Percentiles rank a stretch among this genome's conserved stretches.
Conservation (phyloP, 2,329 filamentous ascomycete species). For the Diaporthe ampelina region DNA sequence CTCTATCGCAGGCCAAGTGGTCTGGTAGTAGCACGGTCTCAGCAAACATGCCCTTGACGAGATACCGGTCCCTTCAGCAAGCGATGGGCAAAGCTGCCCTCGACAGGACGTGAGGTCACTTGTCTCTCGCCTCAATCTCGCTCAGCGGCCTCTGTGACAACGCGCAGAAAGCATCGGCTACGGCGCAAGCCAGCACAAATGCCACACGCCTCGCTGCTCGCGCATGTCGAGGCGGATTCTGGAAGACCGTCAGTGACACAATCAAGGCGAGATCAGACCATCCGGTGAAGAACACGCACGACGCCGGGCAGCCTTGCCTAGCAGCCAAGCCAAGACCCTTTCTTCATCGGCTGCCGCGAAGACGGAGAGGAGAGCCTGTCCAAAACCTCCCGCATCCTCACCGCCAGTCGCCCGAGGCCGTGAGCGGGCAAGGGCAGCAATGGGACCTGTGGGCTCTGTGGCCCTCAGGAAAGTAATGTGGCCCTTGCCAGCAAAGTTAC, state of each 20-base stretch:
- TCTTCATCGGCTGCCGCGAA: no score
- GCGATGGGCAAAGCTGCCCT: background rate
- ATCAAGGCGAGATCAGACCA: background rate
- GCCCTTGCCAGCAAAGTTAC: slow-evolving; percentile 9
- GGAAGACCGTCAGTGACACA: background rate
- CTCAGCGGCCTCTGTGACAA: background rate
- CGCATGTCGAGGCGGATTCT: no score
- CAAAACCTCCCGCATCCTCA: background rate
- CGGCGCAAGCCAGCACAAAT: no score
- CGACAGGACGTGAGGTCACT: background rate
- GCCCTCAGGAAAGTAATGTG: slow-evolving; percentile 3
- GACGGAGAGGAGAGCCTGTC: background rate
- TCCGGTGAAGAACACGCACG: background rate
- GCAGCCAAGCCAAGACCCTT: no score
- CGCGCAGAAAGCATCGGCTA: no score
- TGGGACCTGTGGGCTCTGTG: background rate
- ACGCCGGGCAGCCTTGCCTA: background rate
- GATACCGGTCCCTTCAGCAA: no score
- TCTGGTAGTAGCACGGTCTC: no score
- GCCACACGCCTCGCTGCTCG: no score
- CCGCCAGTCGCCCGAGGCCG: background rate
- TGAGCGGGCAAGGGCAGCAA: no score
- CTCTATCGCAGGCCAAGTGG: slow-evolving; percentile 1
- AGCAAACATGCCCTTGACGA: no score
- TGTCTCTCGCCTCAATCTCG: background rate